These are phyloP conservation scores for Phialemoniopsis sp. DNA, from an alignment of 2,329 filamentous ascomycete species.

Conservation along the genomic window DNA sequence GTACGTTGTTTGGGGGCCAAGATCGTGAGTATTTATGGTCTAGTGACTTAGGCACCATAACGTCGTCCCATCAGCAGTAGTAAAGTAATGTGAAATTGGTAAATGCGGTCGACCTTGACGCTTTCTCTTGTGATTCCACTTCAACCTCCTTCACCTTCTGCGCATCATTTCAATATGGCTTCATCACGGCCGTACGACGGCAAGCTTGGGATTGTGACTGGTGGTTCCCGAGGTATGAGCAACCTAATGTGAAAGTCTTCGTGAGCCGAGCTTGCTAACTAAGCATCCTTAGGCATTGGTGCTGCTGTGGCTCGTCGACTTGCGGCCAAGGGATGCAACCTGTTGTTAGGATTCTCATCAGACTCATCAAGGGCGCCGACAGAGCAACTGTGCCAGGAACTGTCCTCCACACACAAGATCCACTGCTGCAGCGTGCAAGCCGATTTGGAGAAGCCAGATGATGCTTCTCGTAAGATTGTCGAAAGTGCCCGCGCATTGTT, in stretches of 20 bases:
- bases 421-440: slow-evolving; percentile 62
- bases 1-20: no score
- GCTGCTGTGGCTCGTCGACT: slow-evolving; percentile 60
- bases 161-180: no score
- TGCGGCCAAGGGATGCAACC: slow-evolving; percentile 64
- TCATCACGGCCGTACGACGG: slow-evolving; percentile 51
- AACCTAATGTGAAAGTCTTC: no score
- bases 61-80: no score
- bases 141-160: no score
- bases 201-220: slow-evolving; percentile 75
- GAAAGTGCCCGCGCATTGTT: slow-evolving; percentile 10
- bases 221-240: slow-evolving; percentile 74
- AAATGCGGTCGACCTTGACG: no score
- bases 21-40: no score
- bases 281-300: slow-evolving; percentile 80
- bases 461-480: slow-evolving; percentile 54
- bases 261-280: no score
- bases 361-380: slow-evolving; percentile 33
- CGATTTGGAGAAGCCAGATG: slow-evolving; percentile 61
- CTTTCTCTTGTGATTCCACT: no score
- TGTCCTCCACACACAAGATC: slow-evolving; percentile 54
- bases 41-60: no score
- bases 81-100: no score
- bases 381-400: slow-evolving; percentile 56
- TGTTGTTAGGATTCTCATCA: slow-evolving; percentile 68